phyloP scores from a whole-genome alignment of 2,329 filamentous ascomycete species.

The Fusarium nisikadoi region DNA sequence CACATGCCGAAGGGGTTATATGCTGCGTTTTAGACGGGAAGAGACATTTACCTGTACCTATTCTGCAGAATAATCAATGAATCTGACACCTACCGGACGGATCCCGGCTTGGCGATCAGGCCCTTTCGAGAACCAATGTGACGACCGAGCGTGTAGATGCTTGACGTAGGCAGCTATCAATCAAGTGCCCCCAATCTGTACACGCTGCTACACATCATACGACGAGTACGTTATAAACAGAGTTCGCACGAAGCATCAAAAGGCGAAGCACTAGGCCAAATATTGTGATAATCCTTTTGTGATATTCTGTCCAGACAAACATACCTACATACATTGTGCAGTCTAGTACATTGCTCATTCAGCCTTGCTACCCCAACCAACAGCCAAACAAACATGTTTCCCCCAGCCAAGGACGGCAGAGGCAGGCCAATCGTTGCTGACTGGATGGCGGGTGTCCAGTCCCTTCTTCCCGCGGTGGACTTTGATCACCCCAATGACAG shows the following conservation, averaged over 20 bases:
- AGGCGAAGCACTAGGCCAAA: background rate
- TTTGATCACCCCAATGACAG: background rate
- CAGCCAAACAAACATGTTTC: background rate
- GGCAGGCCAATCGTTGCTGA: background rate
- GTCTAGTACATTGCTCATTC: background rate
- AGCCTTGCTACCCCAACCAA: background rate
- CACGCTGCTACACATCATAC: background rate
- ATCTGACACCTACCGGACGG: background rate
- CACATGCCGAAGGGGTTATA: background rate
- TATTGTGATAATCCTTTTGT: background rate
- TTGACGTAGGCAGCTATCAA: background rate
- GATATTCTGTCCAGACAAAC: background rate
- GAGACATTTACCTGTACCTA: background rate
- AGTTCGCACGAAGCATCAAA: background rate
- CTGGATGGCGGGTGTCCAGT: constrained; percentile 8
- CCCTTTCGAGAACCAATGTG: background rate
- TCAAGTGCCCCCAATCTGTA: background rate
- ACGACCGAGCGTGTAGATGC: background rate
- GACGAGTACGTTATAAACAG: constrained; percentile 1
- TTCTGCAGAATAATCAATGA: background rate
- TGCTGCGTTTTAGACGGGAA: background rate
- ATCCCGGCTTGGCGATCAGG: background rate
- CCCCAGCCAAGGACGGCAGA: background rate
- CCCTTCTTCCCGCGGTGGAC: background rate
- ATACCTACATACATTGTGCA: background rate